phyloP scores from a whole-genome alignment of 331 rosid species.

The Quercus tomentella region DNA sequence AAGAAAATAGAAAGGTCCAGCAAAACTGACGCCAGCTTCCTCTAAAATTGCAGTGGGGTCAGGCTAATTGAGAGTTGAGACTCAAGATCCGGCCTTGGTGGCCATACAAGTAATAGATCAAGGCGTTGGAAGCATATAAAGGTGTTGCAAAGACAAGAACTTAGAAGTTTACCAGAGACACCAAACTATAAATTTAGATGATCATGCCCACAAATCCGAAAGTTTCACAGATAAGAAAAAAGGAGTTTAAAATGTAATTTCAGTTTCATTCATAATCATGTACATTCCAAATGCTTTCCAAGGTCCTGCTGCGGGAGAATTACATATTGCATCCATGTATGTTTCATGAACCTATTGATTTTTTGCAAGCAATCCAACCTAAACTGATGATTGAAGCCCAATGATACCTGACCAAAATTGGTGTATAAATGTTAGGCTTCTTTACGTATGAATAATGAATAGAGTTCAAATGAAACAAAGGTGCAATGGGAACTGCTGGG shows the following conservation, averaged over 20 bases:
- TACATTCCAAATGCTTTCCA: neutral
- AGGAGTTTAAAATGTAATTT: neutral
- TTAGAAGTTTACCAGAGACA: neutral
- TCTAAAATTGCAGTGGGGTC: too few relatives aligned
- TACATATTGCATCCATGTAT: neutral
- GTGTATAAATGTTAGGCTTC: slow-evolving; percentile 11
- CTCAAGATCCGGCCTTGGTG: neutral
- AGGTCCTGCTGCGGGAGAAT: neutral
- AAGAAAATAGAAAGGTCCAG: neutral
- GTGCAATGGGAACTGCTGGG: neutral
- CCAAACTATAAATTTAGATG: neutral
- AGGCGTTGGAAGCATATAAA: too few relatives aligned
- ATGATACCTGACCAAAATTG: slow-evolving; percentile 69
- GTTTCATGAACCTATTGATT: slow-evolving; percentile 5
- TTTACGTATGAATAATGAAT: slow-evolving; percentile 3
- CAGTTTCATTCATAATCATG: neutral
- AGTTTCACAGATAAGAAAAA: neutral
- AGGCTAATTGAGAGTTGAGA: neutral
- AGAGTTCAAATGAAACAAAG: neutral
- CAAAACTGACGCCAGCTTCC: neutral
- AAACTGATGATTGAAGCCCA: slow-evolving; percentile 84
- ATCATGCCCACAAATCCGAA: neutral
- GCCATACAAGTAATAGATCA: neutral
- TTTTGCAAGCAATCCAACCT: slow-evolving; percentile 15
- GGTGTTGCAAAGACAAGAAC: neutral